These are phyloP conservation scores for Oryza australiensis DNA, from an alignment of 176 grass and related monocot genomes.

Conservation along the genomic window DNA sequence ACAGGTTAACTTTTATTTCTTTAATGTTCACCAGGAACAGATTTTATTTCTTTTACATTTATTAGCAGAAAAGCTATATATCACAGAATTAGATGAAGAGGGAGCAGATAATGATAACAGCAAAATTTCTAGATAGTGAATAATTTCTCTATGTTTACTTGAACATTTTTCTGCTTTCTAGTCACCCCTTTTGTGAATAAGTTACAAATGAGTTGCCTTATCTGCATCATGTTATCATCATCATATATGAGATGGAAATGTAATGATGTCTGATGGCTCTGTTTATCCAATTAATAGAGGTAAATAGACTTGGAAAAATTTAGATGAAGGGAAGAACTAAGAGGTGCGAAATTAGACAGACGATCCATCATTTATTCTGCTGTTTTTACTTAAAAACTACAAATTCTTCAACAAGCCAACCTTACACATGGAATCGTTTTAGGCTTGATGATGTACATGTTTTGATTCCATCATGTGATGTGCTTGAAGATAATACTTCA, in stretches of 20 bases:
- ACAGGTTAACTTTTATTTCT: too few species aligned
- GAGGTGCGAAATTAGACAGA: slow-evolving; percentile 13
- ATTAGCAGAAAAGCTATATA: slow-evolving; percentile 10
- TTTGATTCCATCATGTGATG: slow-evolving; percentile 30
- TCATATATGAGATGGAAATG: not conserved
- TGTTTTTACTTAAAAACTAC: not conserved
- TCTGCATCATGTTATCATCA: not conserved
- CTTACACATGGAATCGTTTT: not conserved
- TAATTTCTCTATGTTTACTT: not conserved
- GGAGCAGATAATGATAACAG: not conserved
- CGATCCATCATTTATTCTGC: not conserved
- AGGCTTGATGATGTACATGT: not conserved
- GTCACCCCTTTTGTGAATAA: not conserved
- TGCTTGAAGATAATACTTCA: slow-evolving; percentile 8
- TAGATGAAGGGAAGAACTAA: not conserved
- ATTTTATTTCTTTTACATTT: not conserved
- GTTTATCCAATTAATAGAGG: not conserved
- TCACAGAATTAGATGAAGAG: not conserved
- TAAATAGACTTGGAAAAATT: not conserved
- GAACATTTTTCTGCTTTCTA: not conserved
- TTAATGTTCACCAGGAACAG: not conserved
- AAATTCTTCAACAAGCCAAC: slow-evolving; percentile 11
- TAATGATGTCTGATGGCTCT: slow-evolving; percentile 10
- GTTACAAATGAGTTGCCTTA: not conserved
- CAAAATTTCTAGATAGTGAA: not conserved